Evolutionary conservation across 2,329 filamentous ascomycete species (phyloP).

Genomic region (Lojkania enalia): DNA sequence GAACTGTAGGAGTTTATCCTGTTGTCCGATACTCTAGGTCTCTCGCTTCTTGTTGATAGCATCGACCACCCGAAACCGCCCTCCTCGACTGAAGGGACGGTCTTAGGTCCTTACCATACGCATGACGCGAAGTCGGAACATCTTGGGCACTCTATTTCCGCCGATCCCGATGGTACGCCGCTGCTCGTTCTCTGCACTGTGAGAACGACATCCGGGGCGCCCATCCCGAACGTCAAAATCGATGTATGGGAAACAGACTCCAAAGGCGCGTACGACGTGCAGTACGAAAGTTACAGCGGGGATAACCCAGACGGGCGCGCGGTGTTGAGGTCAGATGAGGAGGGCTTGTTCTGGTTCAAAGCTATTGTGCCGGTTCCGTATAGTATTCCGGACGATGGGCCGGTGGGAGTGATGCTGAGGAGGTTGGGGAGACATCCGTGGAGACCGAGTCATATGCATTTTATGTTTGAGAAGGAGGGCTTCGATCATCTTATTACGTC

Average conservation of each 20-base stretch:
- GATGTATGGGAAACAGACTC: conserved; percentile 87
- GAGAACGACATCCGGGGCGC: conserved; percentile 64
- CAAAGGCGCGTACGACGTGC: conserved; percentile 80
- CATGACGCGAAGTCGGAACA: conserved; percentile 65
- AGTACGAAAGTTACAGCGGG: conserved; percentile 62
- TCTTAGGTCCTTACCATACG: conserved; percentile 82
- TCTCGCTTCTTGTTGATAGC: conserved; percentile 77
- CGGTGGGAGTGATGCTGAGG: conserved; percentile 59
- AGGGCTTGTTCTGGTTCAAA: conserved; percentile 82
- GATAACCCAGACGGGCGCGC: conserved; percentile 71
- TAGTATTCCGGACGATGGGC: conserved; percentile 76
- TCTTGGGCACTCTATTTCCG: conserved; percentile 65
- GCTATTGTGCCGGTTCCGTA: conserved; percentile 85
- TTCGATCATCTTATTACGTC: conserved; percentile 80
- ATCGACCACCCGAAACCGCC: conserved; percentile 82
- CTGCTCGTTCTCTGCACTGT: conserved; percentile 75
- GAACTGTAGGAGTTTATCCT: conserved; percentile 72
- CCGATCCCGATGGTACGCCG: conserved; percentile 69
- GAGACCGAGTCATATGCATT: conserved; percentile 46
- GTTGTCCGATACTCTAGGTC: conserved; percentile 76
- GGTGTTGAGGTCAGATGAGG: conserved; percentile 67
- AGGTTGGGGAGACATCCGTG: conserved; percentile 39
- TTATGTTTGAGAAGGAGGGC: conserved; percentile 66
- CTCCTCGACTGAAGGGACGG: conserved; percentile 72
- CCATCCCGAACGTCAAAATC: conserved; percentile 68